These are phyloP conservation scores for Ophiocordyceps australis DNA, from an alignment of 2,329 filamentous ascomycete genomes.

Conservation along the genomic window DNA sequence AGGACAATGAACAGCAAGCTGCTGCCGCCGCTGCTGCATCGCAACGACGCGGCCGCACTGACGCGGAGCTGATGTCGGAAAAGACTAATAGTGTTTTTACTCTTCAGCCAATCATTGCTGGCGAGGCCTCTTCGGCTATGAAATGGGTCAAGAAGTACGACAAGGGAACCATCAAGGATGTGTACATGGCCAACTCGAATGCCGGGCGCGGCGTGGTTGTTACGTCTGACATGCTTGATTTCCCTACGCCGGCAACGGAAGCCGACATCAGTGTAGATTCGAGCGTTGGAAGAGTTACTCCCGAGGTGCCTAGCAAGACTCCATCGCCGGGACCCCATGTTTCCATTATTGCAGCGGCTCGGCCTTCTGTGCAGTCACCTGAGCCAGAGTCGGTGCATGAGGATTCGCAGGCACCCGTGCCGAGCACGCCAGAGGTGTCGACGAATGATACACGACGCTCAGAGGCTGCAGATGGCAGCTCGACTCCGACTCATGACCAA, in stretches of 20 bases:
- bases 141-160: conserved; percentile 96
- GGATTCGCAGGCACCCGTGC: conserved; percentile 1
- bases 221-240: too few species aligned
- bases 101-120: conserved; percentile 67
- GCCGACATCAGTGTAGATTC: conserved; percentile 7
- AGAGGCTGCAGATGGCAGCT: neutral
- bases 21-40: conserved; percentile 16
- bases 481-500: conserved; percentile 1
- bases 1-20: conserved; percentile 37
- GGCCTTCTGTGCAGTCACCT: conserved; percentile 1
- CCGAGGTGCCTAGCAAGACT: conserved; percentile 22
- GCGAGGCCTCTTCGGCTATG: conserved; percentile 80
- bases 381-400: conserved; percentile 1
- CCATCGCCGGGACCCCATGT: neutral
- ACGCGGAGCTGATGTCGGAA: conserved; percentile 33
- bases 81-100: conserved; percentile 89
- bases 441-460: too few species aligned
- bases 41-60: conserved; percentile 35
- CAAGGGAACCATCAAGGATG: conserved; percentile 66
- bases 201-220: conserved; percentile 46
- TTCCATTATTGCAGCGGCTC: too few species aligned
- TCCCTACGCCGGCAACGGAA: conserved; percentile 15
- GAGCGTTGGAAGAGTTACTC: conserved; percentile 4
- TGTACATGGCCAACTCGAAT: conserved; percentile 61
- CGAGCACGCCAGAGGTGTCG: too few species aligned